Evolutionary conservation across 495 filamentous ascomycete species (phyloP), one percentile per base, ranked within the genome.

Genomic region (Neurospora sp.): DNA sequence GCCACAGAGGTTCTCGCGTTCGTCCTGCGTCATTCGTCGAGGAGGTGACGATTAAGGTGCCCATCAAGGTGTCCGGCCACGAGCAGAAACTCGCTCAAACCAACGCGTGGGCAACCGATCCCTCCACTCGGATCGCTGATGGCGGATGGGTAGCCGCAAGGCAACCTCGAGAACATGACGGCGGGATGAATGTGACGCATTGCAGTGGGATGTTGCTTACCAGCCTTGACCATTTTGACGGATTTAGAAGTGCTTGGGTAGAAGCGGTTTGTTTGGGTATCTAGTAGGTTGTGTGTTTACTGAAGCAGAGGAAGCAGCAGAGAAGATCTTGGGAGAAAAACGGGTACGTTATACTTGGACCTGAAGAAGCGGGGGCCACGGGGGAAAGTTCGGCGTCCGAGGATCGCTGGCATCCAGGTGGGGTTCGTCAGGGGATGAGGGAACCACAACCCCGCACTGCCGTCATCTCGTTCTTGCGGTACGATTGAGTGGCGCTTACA

Each of bases 161-260:
- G 68, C 68, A 38, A 40, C 48, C 61, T 74, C 18, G 48, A 75
- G 69, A 65, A 41, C 76, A 69, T 73, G 74, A 71, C 71, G 73
- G 79, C 72, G 76, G 76, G 75, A 77, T 75, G 81, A 76, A 65
- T 35, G 53, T 65, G 53, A 65, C 53, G 27, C 53, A 76, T 76
- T 75, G 70, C 71, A 75, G 48, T 61, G 70, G 76, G 76, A 75
- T 73, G 72, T 61, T 74, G 89, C 93, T 81, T 88, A 97, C 93
- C 93, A 86, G 93, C 93, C 88, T 96, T 97, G 85, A 96, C 93
- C 93, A 97, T 97, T 88, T 87, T 95, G 74, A 77, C 79, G 82
- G 77, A 59, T 75, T 70, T 75, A 76, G 76, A 71, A 31, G 69
- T 68, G 68, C 31, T 72, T n/a, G 69, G 20, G 16, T 69, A 14